Evolutionary conservation across 495 filamentous ascomycete genomes (phyloP).

Genomic region (Penicillium ochrochloron): DNA sequence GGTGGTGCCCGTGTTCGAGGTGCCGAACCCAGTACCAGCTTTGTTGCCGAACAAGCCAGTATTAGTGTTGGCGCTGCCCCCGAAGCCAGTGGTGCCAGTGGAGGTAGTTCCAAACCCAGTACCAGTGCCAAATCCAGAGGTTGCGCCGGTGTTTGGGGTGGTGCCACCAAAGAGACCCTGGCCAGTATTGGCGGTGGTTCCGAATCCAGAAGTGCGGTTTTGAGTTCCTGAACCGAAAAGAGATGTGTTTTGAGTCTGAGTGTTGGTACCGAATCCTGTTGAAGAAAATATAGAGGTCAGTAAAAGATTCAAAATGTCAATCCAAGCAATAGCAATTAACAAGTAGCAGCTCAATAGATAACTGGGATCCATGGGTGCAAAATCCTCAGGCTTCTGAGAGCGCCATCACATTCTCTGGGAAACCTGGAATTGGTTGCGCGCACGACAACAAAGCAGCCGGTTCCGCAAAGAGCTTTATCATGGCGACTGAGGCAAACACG

Average conservation of each 20-base stretch:
- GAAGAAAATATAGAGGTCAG: slow-evolving; percentile 25
- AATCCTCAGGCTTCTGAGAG: slow-evolving; percentile 14
- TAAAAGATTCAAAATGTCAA: slow-evolving; percentile 7
- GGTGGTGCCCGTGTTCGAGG: slow-evolving; percentile 43
- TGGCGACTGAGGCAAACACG: neutral
- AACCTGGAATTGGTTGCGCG: neutral
- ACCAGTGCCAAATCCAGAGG: slow-evolving; percentile 3
- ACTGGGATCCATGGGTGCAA: slow-evolving; percentile 24
- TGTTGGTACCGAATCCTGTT: slow-evolving; percentile 46
- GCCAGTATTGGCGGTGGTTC: slow-evolving; percentile 37
- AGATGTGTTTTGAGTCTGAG: slow-evolving; percentile 39
- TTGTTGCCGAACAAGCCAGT: slow-evolving; percentile 58
- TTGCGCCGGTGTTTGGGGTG: neutral
- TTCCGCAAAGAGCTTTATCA: neutral
- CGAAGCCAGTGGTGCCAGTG: slow-evolving; percentile 50
- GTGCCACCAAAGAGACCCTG: slow-evolving; percentile 26
- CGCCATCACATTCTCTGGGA: neutral
- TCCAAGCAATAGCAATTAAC: slow-evolving; percentile 18
- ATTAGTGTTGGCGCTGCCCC: slow-evolving; percentile 49
- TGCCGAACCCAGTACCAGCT: slow-evolving; percentile 34
- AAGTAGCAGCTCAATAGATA: slow-evolving; percentile 27
- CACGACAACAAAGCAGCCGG: slow-evolving; percentile 3
- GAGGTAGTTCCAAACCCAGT: slow-evolving; percentile 23
- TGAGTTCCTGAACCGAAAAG: slow-evolving; percentile 41
- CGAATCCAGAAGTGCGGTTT: slow-evolving; percentile 53